Base-by-base conservation (phyloP, 176 grass and related monocot species). In the Bonia amplexicaulis region DNA sequence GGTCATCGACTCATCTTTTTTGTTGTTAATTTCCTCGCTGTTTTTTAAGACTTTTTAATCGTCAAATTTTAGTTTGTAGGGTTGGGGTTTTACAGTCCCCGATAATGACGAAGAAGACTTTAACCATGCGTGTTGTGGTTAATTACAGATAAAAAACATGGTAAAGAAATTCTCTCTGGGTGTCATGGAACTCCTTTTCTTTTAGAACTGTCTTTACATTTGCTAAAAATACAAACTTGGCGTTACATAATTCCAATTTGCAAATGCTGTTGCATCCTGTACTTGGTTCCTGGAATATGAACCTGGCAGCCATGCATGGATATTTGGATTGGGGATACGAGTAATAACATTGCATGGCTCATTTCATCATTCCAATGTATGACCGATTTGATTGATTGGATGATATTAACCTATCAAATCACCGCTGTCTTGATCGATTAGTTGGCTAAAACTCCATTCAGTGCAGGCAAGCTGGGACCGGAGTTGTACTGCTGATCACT, bases 61-160 rank as follows among this genome's bases (percentile, higher is more conserved):
- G 7, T 35, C 6, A 11, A 40, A 65, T 23, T 81, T 80, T 31
- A 66, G 59, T 71, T 79, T 49, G 5, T 62, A 77, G 11, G 35
- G 15, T 20, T 58, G 46, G 60, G 72, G 47, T 76, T 84, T 75
- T 70, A 78, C 74, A 69, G 60, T 75, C 14, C 49, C 39, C 6
- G 4, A 5, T 35, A 6, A 47, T 25, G 65, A 42, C 2, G 1
- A 78, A 71, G 14, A 61, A 12, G 1, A 12, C 14, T 40, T 42
- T 16, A 44, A 84, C 35, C 62, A 68, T n/a, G 72, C 48, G 58
- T 68, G 4, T 13, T 19, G 35, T 81, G 51, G 7, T 39, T 40
- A 80, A 68, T 66, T 78, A 79, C 3, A 49, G 9, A 33, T 33
- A 6, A 26, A 31, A n/a, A 12, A 8, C 9, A 12, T 44, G 20